Evolutionary conservation across 306 rosid genomes (phyloP).

Genomic region (Cucurbita argyrosperma): DNA sequence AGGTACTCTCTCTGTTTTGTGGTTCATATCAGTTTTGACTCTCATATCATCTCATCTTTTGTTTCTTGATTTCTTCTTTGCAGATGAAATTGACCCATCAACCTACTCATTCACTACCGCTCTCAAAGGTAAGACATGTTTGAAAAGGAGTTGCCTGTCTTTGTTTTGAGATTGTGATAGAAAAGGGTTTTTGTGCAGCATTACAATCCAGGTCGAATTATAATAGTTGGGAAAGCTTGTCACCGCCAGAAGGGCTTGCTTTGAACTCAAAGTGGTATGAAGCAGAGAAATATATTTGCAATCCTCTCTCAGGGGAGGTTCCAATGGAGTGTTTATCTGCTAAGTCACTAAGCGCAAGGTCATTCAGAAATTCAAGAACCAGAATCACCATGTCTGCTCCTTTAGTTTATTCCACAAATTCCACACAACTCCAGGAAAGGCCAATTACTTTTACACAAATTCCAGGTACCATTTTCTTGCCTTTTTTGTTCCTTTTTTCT

Average conservation of each 20-base stretch:
- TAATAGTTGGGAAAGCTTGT: slow-evolving; percentile 53
- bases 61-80: background rate
- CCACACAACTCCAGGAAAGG: slow-evolving; percentile 34
- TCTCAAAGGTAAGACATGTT: slow-evolving; percentile 42
- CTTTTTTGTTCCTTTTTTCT: no score
- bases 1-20: slow-evolving; percentile 25
- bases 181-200: slow-evolving; percentile 32
- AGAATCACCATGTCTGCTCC: slow-evolving; percentile 68
- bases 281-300: slow-evolving; percentile 89
- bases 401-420: slow-evolving; percentile 34
- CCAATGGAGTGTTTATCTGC: slow-evolving; percentile 93
- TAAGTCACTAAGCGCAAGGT: slow-evolving; percentile 77
- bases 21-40: background rate
- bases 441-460: slow-evolving; percentile 17
- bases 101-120: slow-evolving; percentile 86
- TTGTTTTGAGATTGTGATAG: background rate
- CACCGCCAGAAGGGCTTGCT: slow-evolving; percentile 87
- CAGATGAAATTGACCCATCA: slow-evolving; percentile 94
- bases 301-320: slow-evolving; percentile 83
- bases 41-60: background rate
- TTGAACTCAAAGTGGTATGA: slow-evolving; percentile 93
- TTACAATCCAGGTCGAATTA: slow-evolving; percentile 59
- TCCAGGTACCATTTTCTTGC: slow-evolving; percentile 32
- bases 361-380: slow-evolving; percentile 43
- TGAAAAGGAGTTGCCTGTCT: background rate